phyloP scores from a whole-genome alignment of 2,329 filamentous ascomycete species.

The Chaetomiaceae sp. region DNA sequence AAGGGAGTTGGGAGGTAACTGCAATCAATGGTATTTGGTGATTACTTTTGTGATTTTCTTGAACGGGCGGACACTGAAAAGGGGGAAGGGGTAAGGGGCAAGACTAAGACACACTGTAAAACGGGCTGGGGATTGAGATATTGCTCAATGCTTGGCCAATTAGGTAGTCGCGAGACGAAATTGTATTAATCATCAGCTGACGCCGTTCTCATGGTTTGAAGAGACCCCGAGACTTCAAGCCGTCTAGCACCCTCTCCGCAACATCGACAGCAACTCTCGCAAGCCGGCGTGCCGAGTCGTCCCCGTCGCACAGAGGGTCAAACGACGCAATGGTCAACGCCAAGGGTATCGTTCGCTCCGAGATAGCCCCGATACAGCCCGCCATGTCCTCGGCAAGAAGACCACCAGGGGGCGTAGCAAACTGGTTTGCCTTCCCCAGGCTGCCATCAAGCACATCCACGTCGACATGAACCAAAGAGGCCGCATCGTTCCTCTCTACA shows the following conservation, averaged over 20 bases:
- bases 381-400: constrained; percentile 10
- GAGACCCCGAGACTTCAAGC: background rate
- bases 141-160: too few species aligned
- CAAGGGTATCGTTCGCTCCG: constrained; percentile 3
- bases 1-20: too few species aligned
- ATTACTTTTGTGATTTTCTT: too few species aligned
- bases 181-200: too few species aligned
- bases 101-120: too few species aligned
- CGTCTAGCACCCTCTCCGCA: background rate
- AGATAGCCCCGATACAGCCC: constrained; percentile 10
- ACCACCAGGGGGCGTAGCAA: constrained; percentile 5
- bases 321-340: constrained; percentile 17
- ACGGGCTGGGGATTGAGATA: too few species aligned
- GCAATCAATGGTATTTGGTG: too few species aligned
- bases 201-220: background rate
- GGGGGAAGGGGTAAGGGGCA: too few species aligned
- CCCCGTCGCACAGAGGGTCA: constrained; percentile 16
- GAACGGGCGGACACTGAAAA: too few species aligned
- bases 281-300: constrained; percentile 3
- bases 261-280: background rate
- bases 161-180: too few species aligned
- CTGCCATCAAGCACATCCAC: constrained; percentile 12
- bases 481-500: background rate
- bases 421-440: constrained; percentile 14
- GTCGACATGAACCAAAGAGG: constrained; percentile 14